phyloP scores from a whole-genome alignment of 352 stramenopile genomes.

The Aphanomyces astaci region DNA sequence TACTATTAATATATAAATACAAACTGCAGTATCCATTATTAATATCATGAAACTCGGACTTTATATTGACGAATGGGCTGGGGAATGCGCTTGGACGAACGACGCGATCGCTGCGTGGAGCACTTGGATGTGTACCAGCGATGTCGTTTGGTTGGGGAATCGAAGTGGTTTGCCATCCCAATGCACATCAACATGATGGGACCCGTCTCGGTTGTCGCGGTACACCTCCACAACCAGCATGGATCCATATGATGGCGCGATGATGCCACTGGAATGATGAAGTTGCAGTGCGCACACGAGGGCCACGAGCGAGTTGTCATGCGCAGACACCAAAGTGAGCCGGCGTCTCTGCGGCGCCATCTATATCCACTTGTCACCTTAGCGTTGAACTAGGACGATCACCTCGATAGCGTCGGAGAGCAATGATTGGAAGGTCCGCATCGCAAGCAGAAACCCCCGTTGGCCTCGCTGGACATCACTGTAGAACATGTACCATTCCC shows the following conservation, averaged over 20 bases:
- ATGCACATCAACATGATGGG: conserved; percentile 42
- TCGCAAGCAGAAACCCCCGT: conserved; percentile 46
- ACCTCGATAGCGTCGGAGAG: neutral
- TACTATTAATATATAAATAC: too few relatives aligned
- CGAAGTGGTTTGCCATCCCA: conserved; percentile 39
- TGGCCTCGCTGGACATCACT: conserved; percentile 57
- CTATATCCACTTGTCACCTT: neutral
- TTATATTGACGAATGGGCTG: too few relatives aligned
- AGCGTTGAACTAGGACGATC: too few relatives aligned
- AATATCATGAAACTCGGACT: too few relatives aligned
- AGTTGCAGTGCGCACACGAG: conserved; percentile 55
- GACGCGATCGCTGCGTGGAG: neutral
- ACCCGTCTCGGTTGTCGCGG: conserved; percentile 31
- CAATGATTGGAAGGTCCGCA: conserved; percentile 27
- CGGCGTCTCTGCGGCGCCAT: neutral
- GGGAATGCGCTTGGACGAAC: neutral
- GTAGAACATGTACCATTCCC: conserved; percentile 70
- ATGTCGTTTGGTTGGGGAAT: conserved; percentile 38
- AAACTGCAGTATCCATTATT: too few relatives aligned
- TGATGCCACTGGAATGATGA: conserved; percentile 29
- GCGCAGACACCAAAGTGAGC: conserved; percentile 54
- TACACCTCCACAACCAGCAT: conserved; percentile 74
- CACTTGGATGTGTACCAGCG: conserved; percentile 28
- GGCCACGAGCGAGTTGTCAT: conserved; percentile 74
- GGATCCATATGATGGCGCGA: conserved; percentile 58